Evolutionary conservation across 208 protist species (phyloP), one percentile per base, ranked within the genome.

Genomic region (Leishmania gerbilli): DNA sequence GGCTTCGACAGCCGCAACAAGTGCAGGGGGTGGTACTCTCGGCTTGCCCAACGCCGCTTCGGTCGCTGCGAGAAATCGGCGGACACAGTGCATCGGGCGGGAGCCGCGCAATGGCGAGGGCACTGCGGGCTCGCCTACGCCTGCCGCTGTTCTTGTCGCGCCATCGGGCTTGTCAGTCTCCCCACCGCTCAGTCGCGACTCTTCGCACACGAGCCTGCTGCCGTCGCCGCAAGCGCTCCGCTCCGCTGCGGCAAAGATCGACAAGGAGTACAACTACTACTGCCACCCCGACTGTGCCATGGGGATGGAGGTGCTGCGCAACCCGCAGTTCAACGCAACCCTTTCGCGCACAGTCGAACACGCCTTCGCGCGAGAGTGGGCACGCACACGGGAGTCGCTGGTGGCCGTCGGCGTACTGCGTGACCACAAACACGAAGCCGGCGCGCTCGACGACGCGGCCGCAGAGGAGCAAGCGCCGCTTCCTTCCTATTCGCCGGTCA

Each of bases 261-360:
- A 64, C 45, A 81, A 86, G 31, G 51, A 67, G 40, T 82, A 87
- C 65, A 77, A 65, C 65, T 92, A 81, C 79, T 91, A 85, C 79
- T 93, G 88, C 60, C 90, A 90, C 21, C 79, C 83, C 3, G 88
- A 90, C 81, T 93, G 90, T 76, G 84, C 85, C 2, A 80, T 91
- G 72, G 82, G 83, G 42, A 81, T 95, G 62, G 87, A 78, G 79
- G 74, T 95, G 68, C 34, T 79, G 31, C 81, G 78, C 40, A 95
- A 95, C 71, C 85, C 85, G n/a, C 65, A 88, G 34, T 95, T 90
- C 76, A 75, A 85, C 75, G 51, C 78, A 5, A 15, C 77, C 2
- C 81, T 93, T 27, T 92, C 90, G n/a, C 74, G 75, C 9, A 71
- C 27, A 31, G 69, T 94, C 27, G 91, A 92, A 67, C 24, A 64